Conservation (phyloP, 78 protist species). For the Creolimax fragrantissima region DNA sequence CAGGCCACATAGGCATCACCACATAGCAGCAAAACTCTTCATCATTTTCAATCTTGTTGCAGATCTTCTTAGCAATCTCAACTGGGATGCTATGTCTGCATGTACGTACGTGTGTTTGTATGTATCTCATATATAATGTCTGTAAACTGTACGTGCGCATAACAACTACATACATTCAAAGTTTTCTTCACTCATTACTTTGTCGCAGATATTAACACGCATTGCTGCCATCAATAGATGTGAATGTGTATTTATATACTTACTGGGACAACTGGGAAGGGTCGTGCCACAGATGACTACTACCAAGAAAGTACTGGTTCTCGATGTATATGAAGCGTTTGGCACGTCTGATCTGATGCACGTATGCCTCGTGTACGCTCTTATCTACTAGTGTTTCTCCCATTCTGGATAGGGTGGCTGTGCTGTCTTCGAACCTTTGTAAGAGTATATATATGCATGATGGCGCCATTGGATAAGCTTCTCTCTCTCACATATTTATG, state of each 20-base stretch:
- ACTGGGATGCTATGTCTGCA: not conserved
- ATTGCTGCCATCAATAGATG: too few species aligned
- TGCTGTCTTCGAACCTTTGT: not conserved
- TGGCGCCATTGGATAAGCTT: too few species aligned
- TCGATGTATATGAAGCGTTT: slow-evolving; percentile 22
- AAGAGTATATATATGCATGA: too few species aligned
- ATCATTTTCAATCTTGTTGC: slow-evolving; percentile 1
- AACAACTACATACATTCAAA: too few species aligned
- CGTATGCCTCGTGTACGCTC: slow-evolving; percentile 19
- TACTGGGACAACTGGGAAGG: too few species aligned
- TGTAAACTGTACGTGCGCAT: too few species aligned
- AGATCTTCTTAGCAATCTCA: not conserved
- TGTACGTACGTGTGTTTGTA: too few species aligned
- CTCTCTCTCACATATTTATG: too few species aligned
- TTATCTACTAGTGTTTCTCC: not conserved
- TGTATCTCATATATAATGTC: too few species aligned
- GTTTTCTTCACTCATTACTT: too few species aligned
- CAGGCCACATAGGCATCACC: slow-evolving; percentile 32
- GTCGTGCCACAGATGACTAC: not conserved
- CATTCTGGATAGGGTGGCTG: not conserved
- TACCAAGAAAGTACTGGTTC: slow-evolving; percentile 41
- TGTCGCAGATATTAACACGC: too few species aligned
- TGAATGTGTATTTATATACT: too few species aligned
- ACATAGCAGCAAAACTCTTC: slow-evolving; percentile 17
- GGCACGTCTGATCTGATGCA: slow-evolving; percentile 26